These are phyloP conservation scores for Theobroma cacao DNA, from an alignment of 345 rosid genomes.

Conservation along the genomic window DNA sequence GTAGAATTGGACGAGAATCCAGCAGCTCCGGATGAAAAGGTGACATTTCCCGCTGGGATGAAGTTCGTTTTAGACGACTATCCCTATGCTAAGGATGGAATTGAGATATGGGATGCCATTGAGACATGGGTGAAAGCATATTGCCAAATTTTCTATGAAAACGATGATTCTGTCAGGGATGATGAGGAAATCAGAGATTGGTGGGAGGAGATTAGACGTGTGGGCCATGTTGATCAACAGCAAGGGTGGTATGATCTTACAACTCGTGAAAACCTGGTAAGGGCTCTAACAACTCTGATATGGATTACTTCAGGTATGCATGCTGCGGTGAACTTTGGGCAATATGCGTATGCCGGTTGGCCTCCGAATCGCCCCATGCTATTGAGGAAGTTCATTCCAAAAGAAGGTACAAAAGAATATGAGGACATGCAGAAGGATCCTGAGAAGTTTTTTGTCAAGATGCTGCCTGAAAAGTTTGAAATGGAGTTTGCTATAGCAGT, in stretches of 20 bases:
- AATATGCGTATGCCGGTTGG: constrained; percentile 48
- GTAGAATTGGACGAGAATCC: constrained; percentile 21
- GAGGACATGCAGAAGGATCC: constrained; percentile 36
- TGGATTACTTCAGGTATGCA: constrained; percentile 42
- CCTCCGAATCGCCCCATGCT: constrained; percentile 53
- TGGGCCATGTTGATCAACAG: constrained; percentile 47
- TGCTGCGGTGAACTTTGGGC: constrained; percentile 54
- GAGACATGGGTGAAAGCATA: constrained; percentile 49
- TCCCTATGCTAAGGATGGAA: constrained; percentile 63
- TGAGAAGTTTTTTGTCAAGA: constrained; percentile 38
- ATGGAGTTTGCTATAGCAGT: constrained; percentile 39
- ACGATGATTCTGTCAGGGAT: constrained; percentile 24
- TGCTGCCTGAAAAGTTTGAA: constrained; percentile 52
- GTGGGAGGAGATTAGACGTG: constrained; percentile 50
- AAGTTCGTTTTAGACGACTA: constrained; percentile 22
- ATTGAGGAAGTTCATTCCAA: constrained; percentile 43
- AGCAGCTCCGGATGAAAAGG: background rate
- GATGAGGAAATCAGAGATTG: constrained; percentile 54
- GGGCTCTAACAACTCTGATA: constrained; percentile 35
- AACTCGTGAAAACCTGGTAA: constrained; percentile 26
- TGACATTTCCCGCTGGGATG: background rate
- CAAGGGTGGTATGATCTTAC: constrained; percentile 46
- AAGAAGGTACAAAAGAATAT: constrained; percentile 26
- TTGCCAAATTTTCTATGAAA: constrained; percentile 43
- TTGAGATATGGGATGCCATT: constrained; percentile 53